phyloP scores from a whole-genome alignment of 202 grass and related monocot genomes.

The Bolboschoenoplectus hybrid region DNA sequence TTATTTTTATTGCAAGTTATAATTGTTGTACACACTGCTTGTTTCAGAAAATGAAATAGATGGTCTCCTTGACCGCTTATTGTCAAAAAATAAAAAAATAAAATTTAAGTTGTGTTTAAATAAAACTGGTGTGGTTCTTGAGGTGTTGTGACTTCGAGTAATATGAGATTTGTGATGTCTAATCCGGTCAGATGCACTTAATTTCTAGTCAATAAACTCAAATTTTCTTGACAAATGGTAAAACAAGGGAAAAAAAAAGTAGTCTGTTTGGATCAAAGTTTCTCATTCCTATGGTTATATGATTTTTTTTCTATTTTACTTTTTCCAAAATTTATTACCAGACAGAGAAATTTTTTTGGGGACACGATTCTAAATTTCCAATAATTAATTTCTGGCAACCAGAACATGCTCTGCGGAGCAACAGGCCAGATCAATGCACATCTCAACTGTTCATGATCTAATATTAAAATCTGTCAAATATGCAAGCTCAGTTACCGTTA shows the following conservation, averaged over 20 bases:
- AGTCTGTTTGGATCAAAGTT: neutral
- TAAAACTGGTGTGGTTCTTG: too few species aligned
- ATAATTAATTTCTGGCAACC: neutral
- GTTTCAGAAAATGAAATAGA: too few species aligned
- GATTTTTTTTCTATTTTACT: neutral
- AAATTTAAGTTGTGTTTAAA: too few species aligned
- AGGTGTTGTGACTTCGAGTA: too few species aligned
- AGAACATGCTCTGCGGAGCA: neutral
- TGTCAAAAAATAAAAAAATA: too few species aligned
- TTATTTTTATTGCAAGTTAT: too few species aligned
- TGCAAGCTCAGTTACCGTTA: slow-evolving; percentile 1
- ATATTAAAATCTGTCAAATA: slow-evolving; percentile 12
- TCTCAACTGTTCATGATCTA: slow-evolving; percentile 3
- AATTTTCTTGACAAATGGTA: neutral
- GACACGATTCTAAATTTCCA: neutral
- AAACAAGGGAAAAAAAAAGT: neutral
- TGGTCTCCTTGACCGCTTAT: too few species aligned
- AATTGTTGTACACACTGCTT: too few species aligned
- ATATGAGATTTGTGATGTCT: too few species aligned
- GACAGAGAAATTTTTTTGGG: neutral
- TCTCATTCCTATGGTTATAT: neutral
- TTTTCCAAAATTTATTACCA: neutral
- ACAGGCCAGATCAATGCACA: neutral
- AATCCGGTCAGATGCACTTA: too few species aligned
- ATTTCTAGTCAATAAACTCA: too few species aligned